Conservation (phyloP, 2,329 filamentous ascomycete species). For the Apiospora arundinis region DNA sequence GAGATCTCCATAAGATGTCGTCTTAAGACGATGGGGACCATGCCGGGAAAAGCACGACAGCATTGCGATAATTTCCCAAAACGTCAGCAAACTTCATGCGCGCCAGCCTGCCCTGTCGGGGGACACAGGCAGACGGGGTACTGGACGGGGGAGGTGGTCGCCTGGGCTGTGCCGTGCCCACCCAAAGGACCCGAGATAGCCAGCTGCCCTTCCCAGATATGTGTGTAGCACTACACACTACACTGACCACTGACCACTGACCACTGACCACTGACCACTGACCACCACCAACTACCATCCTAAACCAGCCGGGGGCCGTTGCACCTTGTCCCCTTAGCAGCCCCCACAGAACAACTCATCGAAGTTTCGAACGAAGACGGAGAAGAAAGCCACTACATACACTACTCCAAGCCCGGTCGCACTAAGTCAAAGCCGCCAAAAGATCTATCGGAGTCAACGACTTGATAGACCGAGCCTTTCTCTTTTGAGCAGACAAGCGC, state of each 20-base stretch:
- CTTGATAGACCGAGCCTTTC: constrained; percentile 2
- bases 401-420: not conserved
- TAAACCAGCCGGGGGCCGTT: constrained; percentile 14
- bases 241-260: no score
- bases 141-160: not conserved
- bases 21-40: constrained; percentile 19
- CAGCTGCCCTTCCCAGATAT: not conserved
- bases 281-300: no score
- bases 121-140: not conserved
- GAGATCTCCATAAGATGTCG: constrained; percentile 43
- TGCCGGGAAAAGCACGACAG: constrained; percentile 42
- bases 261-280: no score
- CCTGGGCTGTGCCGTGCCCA: constrained; percentile 10
- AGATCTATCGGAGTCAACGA: not conserved
- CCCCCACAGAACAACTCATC: constrained; percentile 50
- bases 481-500: constrained; percentile 5
- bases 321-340: constrained; percentile 16
- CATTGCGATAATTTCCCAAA: constrained; percentile 53
- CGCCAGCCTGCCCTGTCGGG: constrained; percentile 22
- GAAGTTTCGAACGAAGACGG: constrained; percentile 40
- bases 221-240: not conserved
- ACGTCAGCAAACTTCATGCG: constrained; percentile 50
- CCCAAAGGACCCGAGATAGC: not conserved
- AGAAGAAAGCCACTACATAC: not conserved
- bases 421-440: constrained; percentile 1